Evolutionary conservation across 805 yeast genomes (phyloP), one percentile per base, ranked within the genome.

Genomic region (Diddensiella caesifluorescens): DNA sequence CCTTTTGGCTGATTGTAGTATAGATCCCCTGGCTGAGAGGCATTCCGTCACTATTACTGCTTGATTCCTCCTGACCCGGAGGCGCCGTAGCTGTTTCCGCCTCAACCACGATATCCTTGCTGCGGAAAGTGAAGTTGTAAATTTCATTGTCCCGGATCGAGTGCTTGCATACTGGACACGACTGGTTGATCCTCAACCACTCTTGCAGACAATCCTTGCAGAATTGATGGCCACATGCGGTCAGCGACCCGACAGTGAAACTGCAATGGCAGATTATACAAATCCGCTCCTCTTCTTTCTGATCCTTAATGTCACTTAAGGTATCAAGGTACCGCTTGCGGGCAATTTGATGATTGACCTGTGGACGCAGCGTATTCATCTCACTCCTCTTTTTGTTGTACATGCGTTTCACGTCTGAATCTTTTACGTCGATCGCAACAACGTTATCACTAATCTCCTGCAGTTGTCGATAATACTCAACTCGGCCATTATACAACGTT

Each of bases 151-250:
- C 48, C 19, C 60, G 61, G 13, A 86, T 64, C 1, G 49, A 49
- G 2, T 72, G 63, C 46, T 86, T 85, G 63, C 98, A 92, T 51
- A 88, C 69, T 0, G 98, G 97, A 61, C 98, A 92, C 1, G 67
- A 62, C 1, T 63, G 57, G 29, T 73, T 73, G 12, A 66, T 67
- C 16, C 61, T 63, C 39, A 83, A 57, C 98, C 98, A 92, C 41
- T 70, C 78, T 15, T 65, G 70, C 27, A 92, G 67, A 60, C 98
- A 92, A 1, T 75, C 83, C 44, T 77, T 74, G 59, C 98, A 92
- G 57, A 83, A 92, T 51, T 79, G 79, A 62, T 92, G 98, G 0
- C 97, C 97, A 70, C 98, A 92, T 6, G 78, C 78, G 0, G 95
- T 82, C 42, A 92, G 66, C 0, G 92, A 73, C 0, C 98, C 98